Evolutionary conservation across 805 yeast species (phyloP).

Genomic region (Pichia paraexigua): DNA sequence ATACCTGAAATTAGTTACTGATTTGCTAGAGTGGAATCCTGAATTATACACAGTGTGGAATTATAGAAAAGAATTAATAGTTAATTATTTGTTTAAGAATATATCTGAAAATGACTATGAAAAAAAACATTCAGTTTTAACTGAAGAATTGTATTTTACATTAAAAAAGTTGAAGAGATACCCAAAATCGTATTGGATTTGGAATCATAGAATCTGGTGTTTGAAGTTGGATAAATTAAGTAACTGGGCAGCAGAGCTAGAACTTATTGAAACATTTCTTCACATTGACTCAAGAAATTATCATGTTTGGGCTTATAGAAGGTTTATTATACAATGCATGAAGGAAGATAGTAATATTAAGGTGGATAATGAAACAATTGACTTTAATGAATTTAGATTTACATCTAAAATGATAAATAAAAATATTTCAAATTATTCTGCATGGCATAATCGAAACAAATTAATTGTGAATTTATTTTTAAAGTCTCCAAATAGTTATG

Average conservation of each 20-base stretch:
- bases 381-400: conserved; percentile 56
- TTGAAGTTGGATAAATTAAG: conserved; percentile 41
- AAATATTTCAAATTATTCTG: conserved; percentile 88
- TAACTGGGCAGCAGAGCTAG: conserved; percentile 66
- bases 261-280: conserved; percentile 59
- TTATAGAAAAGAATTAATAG: conserved; percentile 66
- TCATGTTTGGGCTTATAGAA: conserved; percentile 94
- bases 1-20: conserved; percentile 46
- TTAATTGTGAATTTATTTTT: conserved; percentile 49
- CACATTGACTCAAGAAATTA: conserved; percentile 73
- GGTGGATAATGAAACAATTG: conserved; percentile 14
- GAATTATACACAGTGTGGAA: conserved; percentile 91
- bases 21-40: conserved; percentile 60
- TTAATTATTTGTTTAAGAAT: conserved; percentile 22
- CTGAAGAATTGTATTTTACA: conserved; percentile 54
- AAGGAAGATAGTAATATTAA: conserved; percentile 10
- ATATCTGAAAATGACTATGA: conserved; percentile 10
- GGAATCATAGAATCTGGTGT: conserved; percentile 90
- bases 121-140: conserved; percentile 29
- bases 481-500: conserved; percentile 11
- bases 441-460: conserved; percentile 86
- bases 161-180: conserved; percentile 48
- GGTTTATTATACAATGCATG: conserved; percentile 48
- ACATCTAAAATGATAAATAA: conserved; percentile 72
- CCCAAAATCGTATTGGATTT: conserved; percentile 95